Conservation (phyloP, 163 green algal genomes). For the Scenedesmus sp. region DNA sequence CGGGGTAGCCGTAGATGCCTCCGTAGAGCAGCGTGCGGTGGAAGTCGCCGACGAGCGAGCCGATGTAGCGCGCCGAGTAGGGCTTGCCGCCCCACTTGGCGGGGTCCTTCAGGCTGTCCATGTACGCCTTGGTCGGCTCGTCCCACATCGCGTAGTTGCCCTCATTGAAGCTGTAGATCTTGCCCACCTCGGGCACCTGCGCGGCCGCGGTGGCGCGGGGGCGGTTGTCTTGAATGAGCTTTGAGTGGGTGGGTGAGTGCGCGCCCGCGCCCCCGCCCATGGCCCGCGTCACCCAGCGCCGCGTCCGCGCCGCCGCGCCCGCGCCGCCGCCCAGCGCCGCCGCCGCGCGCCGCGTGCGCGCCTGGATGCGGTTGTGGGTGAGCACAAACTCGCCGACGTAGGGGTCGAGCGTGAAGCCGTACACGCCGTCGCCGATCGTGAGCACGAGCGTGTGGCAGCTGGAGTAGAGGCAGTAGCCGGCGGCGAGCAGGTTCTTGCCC, state of each 20-base stretch:
- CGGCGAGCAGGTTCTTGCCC: constrained; percentile 86
- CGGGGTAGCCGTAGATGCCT: constrained; percentile 98
- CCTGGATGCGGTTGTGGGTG: constrained; percentile 88
- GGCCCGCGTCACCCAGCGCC: too few species aligned
- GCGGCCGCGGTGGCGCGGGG: too few species aligned
- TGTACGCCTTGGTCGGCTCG: constrained; percentile 80
- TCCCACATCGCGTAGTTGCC: constrained; percentile 94
- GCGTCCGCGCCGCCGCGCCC: too few species aligned
- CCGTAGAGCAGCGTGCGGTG: constrained; percentile 98
- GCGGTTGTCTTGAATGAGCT: too few species aligned
- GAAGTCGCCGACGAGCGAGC: constrained; percentile 97
- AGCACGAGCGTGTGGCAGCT: constrained; percentile 89
- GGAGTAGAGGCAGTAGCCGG: constrained; percentile 96
- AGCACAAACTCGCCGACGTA: constrained; percentile 98
- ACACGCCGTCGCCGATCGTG: constrained; percentile 88
- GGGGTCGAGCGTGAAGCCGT: constrained; percentile 93
- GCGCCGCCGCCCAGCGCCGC: too few species aligned
- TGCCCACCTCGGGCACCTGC: constrained; percentile 70
- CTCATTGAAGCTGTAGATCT: constrained; percentile 99
- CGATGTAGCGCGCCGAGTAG: constrained; percentile 97
- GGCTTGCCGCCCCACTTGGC: constrained; percentile 90
- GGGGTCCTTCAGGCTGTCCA: constrained; percentile 87
- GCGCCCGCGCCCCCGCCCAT: too few species aligned
- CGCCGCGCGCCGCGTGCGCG: constrained; percentile 49
- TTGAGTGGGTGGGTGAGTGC: too few species aligned